Evolutionary conservation across 2,329 filamentous ascomycete genomes (phyloP).

Genomic region (Rhinocladiella similis): DNA sequence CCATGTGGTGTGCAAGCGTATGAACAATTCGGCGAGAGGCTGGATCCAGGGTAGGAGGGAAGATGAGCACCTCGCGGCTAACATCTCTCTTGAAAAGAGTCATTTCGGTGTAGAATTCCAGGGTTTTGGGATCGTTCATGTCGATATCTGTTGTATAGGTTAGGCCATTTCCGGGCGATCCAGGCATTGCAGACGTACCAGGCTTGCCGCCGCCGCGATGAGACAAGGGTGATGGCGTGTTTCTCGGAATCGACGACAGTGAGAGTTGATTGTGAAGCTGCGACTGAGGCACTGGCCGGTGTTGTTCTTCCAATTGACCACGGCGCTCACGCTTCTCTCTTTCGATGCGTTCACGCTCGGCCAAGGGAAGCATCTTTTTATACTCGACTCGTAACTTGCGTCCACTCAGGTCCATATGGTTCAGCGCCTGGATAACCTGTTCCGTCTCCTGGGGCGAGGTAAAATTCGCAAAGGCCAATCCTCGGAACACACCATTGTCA

Average conservation of each 20-base stretch:
- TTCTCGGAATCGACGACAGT: constrained; percentile 72
- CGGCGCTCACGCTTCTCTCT: constrained; percentile 94
- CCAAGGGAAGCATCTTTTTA: constrained; percentile 97
- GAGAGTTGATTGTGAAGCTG: constrained; percentile 83
- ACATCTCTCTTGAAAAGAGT: constrained; percentile 83
- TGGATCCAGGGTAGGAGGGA: constrained; percentile 76
- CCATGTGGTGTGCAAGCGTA: constrained; percentile 93
- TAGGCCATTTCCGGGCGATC: constrained; percentile 27
- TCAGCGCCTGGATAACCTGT: constrained; percentile 88
- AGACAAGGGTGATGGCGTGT: constrained; percentile 68
- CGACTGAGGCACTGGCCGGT: constrained; percentile 66
- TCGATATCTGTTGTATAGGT: constrained; percentile 66
- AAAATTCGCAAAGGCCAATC: constrained; percentile 96
- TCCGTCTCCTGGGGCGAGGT: constrained; percentile 93
- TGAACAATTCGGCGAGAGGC: constrained; percentile 87
- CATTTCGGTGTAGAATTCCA: constrained; percentile 87
- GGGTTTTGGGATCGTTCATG: constrained; percentile 83
- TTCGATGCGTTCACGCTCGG: constrained; percentile 93
- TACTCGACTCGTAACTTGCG: constrained; percentile 95
- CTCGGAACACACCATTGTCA: constrained; percentile 94
- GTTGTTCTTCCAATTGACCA: constrained; percentile 95
- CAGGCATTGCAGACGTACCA: constrained; percentile 36
- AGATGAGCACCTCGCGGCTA: constrained; percentile 76
- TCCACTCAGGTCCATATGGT: constrained; percentile 92
- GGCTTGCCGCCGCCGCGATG: constrained; percentile 46